phyloP scores from a whole-genome alignment of 1,284 basidiomycete species.

The Moesziomyces antarcticus region DNA sequence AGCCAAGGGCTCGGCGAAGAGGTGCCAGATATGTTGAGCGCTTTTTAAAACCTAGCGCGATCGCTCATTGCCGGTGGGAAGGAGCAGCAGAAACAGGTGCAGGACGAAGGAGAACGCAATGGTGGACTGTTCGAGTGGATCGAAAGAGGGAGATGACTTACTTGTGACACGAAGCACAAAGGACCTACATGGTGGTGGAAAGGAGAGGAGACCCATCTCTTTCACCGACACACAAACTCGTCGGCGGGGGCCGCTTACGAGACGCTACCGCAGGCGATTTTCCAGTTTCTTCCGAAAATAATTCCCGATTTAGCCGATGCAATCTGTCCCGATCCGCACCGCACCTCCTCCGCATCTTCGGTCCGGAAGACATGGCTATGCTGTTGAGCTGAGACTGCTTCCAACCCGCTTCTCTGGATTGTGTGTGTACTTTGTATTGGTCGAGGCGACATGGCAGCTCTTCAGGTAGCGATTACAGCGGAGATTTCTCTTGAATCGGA shows the following conservation, averaged over 20 bases:
- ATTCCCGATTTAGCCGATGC: slow-evolving; percentile 8
- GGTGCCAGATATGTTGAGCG: slow-evolving; percentile 56
- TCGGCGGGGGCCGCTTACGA: slow-evolving; percentile 21
- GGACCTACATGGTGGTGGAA: slow-evolving; percentile 17
- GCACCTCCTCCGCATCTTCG: no score
- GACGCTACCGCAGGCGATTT: slow-evolving; percentile 18
- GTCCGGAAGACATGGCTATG: no score
- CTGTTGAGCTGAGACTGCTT: no score
- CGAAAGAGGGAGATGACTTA: background rate
- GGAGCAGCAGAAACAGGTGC: background rate
- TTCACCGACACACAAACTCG: background rate
- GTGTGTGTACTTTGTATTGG: no score
- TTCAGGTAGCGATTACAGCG: background rate
- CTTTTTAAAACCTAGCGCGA: slow-evolving; percentile 56
- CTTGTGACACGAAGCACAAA: slow-evolving; percentile 3
- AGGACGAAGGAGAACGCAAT: background rate
- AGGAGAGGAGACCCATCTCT: background rate
- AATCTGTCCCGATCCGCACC: slow-evolving; percentile 1
- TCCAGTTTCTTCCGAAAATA: slow-evolving; percentile 7
- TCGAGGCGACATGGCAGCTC: no score
- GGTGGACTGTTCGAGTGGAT: no score
- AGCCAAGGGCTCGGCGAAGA: slow-evolving; percentile 56
- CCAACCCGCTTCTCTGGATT: no score
- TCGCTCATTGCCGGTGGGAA: slow-evolving; percentile 51
- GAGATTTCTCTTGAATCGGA: background rate